Evolutionary conservation across 2,329 filamentous ascomycete genomes (phyloP).

Genomic region (Colletotrichum liaoningense): DNA sequence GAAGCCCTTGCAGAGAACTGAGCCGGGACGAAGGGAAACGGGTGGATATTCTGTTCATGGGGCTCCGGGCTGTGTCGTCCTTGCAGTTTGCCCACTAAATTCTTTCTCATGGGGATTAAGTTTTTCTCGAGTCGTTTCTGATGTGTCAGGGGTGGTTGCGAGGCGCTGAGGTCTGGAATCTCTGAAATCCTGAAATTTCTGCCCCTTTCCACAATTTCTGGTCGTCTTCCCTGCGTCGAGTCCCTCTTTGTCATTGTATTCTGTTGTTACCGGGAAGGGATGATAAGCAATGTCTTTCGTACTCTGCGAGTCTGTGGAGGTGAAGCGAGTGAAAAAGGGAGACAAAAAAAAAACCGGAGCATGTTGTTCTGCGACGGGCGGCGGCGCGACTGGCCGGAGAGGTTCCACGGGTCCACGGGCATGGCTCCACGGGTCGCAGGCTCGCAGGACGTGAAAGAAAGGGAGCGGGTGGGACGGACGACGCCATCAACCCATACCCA

Average conservation of each 20-base stretch:
- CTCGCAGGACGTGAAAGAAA: background rate
- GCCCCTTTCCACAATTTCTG: conserved; percentile 16
- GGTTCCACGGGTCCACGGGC: conserved; percentile 11
- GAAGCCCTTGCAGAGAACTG: conserved; percentile 1
- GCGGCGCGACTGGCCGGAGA: conserved; percentile 20
- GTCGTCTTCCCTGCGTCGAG: background rate
- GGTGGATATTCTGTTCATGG: conserved; percentile 15
- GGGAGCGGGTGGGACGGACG: background rate
- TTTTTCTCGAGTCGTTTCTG: background rate
- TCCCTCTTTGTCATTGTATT: background rate
- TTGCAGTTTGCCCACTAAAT: background rate
- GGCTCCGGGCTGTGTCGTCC: conserved; percentile 16
- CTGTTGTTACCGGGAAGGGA: conserved; percentile 13
- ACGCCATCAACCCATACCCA: background rate
- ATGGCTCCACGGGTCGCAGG: conserved; percentile 5
- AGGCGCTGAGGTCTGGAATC: background rate
- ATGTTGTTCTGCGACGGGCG: background rate
- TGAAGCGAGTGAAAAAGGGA: background rate
- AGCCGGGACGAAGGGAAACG: conserved; percentile 21
- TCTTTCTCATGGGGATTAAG: background rate
- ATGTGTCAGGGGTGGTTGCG: background rate
- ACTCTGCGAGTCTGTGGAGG: background rate
- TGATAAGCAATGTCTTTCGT: background rate
- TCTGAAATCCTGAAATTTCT: background rate
- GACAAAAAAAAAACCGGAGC: conserved; percentile 10